Evolutionary conservation across 2,329 filamentous ascomycete genomes (phyloP).

Genomic region (Byssochlamys sp.): DNA sequence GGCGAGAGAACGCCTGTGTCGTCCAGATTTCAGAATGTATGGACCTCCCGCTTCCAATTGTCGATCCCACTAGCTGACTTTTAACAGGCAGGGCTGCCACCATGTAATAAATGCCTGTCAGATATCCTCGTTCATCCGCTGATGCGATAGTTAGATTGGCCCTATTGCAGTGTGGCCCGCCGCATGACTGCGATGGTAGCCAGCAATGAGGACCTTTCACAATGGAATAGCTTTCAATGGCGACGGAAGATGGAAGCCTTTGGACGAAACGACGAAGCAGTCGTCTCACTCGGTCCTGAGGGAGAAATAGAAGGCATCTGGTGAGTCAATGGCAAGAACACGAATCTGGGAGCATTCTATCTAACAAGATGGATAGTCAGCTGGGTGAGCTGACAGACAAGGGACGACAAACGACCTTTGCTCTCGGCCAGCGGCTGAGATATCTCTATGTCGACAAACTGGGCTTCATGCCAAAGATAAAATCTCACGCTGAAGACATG

Average conservation of each 20-base stretch:
- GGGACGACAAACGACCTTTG: constrained; percentile 61
- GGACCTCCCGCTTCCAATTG: constrained; percentile 8
- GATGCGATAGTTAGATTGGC: constrained; percentile 53
- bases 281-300: constrained; percentile 21
- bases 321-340: constrained; percentile 39
- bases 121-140: constrained; percentile 11
- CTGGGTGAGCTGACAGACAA: constrained; percentile 63
- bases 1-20: constrained; percentile 73
- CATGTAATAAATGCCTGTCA: constrained; percentile 29
- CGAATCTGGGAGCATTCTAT: background rate
- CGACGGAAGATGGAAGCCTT: constrained; percentile 75
- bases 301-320: constrained; percentile 51
- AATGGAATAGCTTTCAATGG: constrained; percentile 53
- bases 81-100: constrained; percentile 38
- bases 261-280: constrained; percentile 55
- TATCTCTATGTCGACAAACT: constrained; percentile 66
- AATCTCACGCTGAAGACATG: constrained; percentile 50
- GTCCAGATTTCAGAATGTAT: constrained; percentile 71
- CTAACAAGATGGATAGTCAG: constrained; percentile 25
- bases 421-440: constrained; percentile 58
- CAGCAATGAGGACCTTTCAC: constrained; percentile 41
- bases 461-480: constrained; percentile 55
- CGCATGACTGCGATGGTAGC: constrained; percentile 58
- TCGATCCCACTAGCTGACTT: constrained; percentile 10
- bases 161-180: constrained; percentile 72